Evolutionary conservation across 169 alveolate genomes (phyloP), one percentile per base, ranked within the genome.

Genomic region (Eimeria mitis): DNA sequence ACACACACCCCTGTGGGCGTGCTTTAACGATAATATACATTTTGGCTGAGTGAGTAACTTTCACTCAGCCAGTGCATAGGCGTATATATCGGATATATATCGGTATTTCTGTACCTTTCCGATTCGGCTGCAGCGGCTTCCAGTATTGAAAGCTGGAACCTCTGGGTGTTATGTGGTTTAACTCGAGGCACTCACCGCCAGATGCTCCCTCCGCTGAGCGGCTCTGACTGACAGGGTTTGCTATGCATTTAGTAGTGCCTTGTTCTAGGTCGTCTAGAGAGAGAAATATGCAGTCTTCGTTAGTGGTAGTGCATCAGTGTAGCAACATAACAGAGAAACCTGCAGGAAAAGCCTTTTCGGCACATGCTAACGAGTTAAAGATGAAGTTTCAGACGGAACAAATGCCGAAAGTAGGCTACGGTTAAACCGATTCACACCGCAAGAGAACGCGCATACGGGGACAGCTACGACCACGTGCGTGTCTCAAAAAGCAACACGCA

Each of bases 201-300:
- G 16, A 49, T n/a, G 56, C 56, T 83, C 73, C 52, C 56, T 83
- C 73, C 52, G 42, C 34, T 25, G 73, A 21, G 47, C 52, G 52
- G 90, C 76, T 83, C 76, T 54, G 16, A 34, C 75, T 54, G 90
- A 83, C 76, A 19, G 68, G 70, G 89, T 47, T 79, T 28, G 68
- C 83, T 73, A 73, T 40, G 13, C 65, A 47, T 9, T 23, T 47
- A 78, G 1, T 47, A 47, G 68, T 47, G 88, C 88, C 7, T n/a
- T 19, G 65, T 47, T 14, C 65, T 44, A 47, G 65, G 47, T 42
- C 44, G 34, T n/a, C 42, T 47, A 9, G 68, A n/a, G 65, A n/a
- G 70, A 52, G 7, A 40, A 0, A 25, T n/a, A 49, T n/a, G 65
- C 68, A 40, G 88, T n/a, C 13, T 52, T 65, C 25, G 88, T 9